phyloP scores from a whole-genome alignment of 371 early-diverging fungal genomes.

The Apophysomyces ossiformis region DNA sequence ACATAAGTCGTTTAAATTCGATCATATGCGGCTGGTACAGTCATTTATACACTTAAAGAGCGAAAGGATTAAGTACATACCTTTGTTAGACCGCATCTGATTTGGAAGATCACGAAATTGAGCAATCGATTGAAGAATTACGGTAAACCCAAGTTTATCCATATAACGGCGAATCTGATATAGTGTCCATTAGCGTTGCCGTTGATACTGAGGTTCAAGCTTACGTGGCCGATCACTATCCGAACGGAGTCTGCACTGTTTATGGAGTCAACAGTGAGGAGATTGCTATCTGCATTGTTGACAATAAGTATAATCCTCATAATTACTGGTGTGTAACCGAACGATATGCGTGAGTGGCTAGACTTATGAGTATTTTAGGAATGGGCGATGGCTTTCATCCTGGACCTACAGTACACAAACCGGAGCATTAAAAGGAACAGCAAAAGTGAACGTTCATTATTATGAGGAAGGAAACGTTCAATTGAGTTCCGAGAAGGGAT shows the following conservation, averaged over 20 bases:
- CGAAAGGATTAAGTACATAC: background rate
- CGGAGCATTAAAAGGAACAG: slow-evolving; percentile 67
- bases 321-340: slow-evolving; percentile 79
- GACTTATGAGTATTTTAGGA: slow-evolving; percentile 51
- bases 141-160: slow-evolving; percentile 29
- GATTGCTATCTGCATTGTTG: slow-evolving; percentile 76
- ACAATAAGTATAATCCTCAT: slow-evolving; percentile 87
- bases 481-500: slow-evolving; percentile 76
- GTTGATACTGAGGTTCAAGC: slow-evolving; percentile 64
- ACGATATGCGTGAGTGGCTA: background rate
- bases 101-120: slow-evolving; percentile 56
- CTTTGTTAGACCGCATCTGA: slow-evolving; percentile 57
- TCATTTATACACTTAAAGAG: background rate
- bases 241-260: slow-evolving; percentile 74
- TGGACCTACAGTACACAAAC: slow-evolving; percentile 73
- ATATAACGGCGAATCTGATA: background rate
- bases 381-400: slow-evolving; percentile 89
- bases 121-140: slow-evolving; percentile 55
- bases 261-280: slow-evolving; percentile 55
- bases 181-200: slow-evolving; percentile 42
- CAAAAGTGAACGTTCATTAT: slow-evolving; percentile 90
- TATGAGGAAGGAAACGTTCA: slow-evolving; percentile 99
- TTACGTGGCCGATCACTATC: slow-evolving; percentile 82
- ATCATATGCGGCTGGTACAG: slow-evolving; percentile 75
- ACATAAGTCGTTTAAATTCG: slow-evolving; percentile 69